Percentiles rank a stretch among this genome's conserved stretches.
Evolutionary conservation across 257 asterid species (phyloP).

Genomic region (Przewalskia tangutica): DNA sequence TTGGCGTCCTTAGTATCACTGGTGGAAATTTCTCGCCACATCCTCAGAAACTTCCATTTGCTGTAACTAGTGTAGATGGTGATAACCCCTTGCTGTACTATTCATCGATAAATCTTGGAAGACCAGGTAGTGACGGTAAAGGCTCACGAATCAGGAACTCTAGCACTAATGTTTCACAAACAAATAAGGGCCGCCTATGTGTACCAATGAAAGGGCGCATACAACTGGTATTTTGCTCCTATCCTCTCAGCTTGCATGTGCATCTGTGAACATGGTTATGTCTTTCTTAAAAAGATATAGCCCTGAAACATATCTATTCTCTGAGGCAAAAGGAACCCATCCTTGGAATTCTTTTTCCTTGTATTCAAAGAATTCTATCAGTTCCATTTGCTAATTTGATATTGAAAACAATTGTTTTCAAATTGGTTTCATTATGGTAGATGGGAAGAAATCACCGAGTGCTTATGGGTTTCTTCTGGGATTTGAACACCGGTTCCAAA

Average conservation of each 20-base stretch:
- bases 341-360: background rate
- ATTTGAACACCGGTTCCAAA: background rate
- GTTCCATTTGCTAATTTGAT: background rate
- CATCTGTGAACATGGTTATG: background rate
- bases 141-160: slow-evolving; percentile 58
- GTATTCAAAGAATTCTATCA: background rate
- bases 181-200: slow-evolving; percentile 50
- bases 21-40: slow-evolving; percentile 83
- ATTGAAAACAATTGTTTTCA: background rate
- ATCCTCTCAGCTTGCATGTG: background rate
- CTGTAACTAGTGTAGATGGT: slow-evolving; percentile 77
- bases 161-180: slow-evolving; percentile 48
- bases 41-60: slow-evolving; percentile 83
- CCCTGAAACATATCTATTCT: background rate
- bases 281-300: background rate
- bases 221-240: slow-evolving; percentile 55
- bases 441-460: background rate
- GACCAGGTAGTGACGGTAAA: slow-evolving; percentile 35
- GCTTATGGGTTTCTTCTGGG: background rate
- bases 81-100: slow-evolving; percentile 71
- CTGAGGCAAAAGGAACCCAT: background rate
- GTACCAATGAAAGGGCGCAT: slow-evolving; percentile 84
- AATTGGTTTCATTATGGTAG: background rate
- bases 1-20: slow-evolving; percentile 70
- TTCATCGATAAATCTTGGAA: slow-evolving; percentile 66